Percentiles rank a stretch among this genome's conserved stretches.
phyloP scores from a whole-genome alignment of 805 yeast species.

The Allodekkera sacchari region DNA sequence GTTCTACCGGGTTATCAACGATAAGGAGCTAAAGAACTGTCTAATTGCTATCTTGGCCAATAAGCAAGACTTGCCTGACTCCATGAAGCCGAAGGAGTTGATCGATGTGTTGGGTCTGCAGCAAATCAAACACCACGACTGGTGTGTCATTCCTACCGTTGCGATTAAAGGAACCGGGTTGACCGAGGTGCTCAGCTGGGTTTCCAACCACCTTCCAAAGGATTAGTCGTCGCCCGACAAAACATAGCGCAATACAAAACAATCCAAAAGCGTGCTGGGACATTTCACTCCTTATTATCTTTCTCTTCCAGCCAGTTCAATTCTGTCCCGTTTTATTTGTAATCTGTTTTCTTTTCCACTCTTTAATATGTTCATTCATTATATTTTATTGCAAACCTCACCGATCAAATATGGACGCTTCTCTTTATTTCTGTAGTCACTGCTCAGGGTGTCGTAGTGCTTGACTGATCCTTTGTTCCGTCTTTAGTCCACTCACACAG shows the following conservation, averaged over 20 bases:
- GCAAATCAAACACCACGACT: slow-evolving; percentile 56
- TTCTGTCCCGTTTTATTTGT: slow-evolving; percentile 1
- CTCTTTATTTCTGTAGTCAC: too few relatives aligned
- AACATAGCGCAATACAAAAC: too few relatives aligned
- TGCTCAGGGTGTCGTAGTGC: too few relatives aligned
- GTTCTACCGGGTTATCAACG: slow-evolving; percentile 67
- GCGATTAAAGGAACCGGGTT: slow-evolving; percentile 88
- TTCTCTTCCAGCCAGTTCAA: background rate
- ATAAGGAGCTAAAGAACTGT: slow-evolving; percentile 76
- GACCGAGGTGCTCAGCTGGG: slow-evolving; percentile 83
- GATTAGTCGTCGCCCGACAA: too few relatives aligned
- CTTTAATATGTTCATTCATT: too few relatives aligned
- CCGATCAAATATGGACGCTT: too few relatives aligned
- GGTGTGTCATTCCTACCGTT: slow-evolving; percentile 89
- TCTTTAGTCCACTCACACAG: too few relatives aligned
- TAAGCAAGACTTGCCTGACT: slow-evolving; percentile 70
- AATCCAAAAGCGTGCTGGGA: too few relatives aligned
- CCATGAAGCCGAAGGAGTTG: slow-evolving; percentile 72
- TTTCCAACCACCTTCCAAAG: slow-evolving; percentile 43
- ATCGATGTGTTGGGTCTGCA: slow-evolving; percentile 63
- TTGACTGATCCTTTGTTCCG: too few relatives aligned
- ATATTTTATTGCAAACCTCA: too few relatives aligned
- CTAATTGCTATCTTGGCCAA: slow-evolving; percentile 80
- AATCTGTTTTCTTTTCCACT: background rate
- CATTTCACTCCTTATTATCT: too few relatives aligned